phyloP scores from a whole-genome alignment of 2,329 filamentous ascomycete species.

The Graphilbum ipis-grandicollis region DNA sequence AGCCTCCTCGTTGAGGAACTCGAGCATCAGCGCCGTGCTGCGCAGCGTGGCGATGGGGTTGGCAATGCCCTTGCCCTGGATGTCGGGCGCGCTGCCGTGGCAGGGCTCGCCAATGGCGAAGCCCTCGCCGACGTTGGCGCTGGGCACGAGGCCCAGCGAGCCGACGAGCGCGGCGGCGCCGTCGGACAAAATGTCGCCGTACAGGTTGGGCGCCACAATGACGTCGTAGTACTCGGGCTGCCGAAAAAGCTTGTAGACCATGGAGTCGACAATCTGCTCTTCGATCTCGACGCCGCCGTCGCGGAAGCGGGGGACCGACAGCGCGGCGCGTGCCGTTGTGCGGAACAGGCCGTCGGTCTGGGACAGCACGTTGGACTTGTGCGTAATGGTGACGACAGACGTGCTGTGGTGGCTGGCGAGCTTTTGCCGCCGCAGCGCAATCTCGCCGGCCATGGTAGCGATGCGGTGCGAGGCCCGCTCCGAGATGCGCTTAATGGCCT shows the following conservation, averaged over 20 bases:
- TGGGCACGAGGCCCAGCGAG: slow-evolving; percentile 79
- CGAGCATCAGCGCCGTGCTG: slow-evolving; percentile 85
- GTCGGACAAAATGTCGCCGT: slow-evolving; percentile 93
- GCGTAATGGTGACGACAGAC: slow-evolving; percentile 84
- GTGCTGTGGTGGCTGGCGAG: slow-evolving; percentile 49
- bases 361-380: slow-evolving; percentile 94
- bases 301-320: slow-evolving; percentile 47
- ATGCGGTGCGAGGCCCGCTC: slow-evolving; percentile 74
- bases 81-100: slow-evolving; percentile 91
- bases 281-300: slow-evolving; percentile 45
- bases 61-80: slow-evolving; percentile 79
- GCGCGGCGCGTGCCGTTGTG: slow-evolving; percentile 54
- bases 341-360: slow-evolving; percentile 97
- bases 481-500: slow-evolving; percentile 95
- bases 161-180: slow-evolving; percentile 89
- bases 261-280: slow-evolving; percentile 97
- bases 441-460: slow-evolving; percentile 83
- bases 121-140: slow-evolving; percentile 81
- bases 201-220: slow-evolving; percentile 92
- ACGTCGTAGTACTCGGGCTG: slow-evolving; percentile 93
- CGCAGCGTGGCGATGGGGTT: slow-evolving; percentile 93
- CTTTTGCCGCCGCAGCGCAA: slow-evolving; percentile 72
- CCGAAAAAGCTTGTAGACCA: slow-evolving; percentile 99
- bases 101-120: slow-evolving; percentile 98
- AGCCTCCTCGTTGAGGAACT: slow-evolving; percentile 76